phyloP scores from a whole-genome alignment of 306 rosid genomes.

The Mimosa pudica region DNA sequence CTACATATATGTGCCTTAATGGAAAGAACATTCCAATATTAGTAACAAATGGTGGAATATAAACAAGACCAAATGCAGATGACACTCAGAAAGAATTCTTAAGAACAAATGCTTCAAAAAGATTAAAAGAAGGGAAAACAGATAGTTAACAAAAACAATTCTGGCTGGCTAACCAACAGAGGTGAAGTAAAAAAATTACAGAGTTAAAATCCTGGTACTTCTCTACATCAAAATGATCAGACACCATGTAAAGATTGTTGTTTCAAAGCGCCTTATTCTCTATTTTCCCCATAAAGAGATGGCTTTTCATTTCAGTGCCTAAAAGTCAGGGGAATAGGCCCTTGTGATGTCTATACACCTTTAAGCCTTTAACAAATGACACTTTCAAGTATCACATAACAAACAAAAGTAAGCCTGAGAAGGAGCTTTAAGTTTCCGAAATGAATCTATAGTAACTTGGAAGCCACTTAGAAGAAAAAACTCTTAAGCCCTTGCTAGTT shows the following conservation, averaged over 20 bases:
- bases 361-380: neutral
- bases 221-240: conserved; percentile 7
- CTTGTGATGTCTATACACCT: neutral
- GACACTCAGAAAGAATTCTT: conserved; percentile 17
- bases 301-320: neutral
- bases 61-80: conserved; percentile 31
- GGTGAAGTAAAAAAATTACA: neutral
- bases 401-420: neutral
- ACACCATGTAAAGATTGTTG: neutral
- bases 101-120: conserved; percentile 23
- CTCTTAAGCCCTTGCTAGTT: neutral
- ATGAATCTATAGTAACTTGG: neutral
- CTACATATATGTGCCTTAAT: conserved; percentile 81
- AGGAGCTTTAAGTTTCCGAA: neutral
- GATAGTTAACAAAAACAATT: neutral
- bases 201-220: neutral
- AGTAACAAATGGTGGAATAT: conserved; percentile 28
- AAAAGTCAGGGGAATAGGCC: neutral
- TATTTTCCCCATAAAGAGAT: conserved; percentile 1
- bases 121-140: neutral
- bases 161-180: neutral
- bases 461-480: neutral
- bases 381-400: neutral
- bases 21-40: conserved; percentile 36
- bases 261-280: neutral